A percentile compares a stretch with the other conserved stretches of the same genome.
phyloP scores from a whole-genome alignment of 805 yeast genomes.

The Candida tibetensis region DNA sequence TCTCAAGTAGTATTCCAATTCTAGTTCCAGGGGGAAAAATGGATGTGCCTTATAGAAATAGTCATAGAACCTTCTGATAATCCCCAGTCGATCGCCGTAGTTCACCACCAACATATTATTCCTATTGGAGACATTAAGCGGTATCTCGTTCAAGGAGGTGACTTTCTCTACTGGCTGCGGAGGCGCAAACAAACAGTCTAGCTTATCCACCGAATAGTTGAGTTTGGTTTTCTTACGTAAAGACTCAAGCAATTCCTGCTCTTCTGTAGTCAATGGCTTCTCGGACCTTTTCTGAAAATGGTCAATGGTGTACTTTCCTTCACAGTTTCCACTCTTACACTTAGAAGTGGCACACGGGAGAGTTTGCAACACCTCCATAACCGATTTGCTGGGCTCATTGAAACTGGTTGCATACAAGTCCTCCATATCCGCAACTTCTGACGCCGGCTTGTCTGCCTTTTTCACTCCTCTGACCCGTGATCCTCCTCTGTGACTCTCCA shows the following conservation, averaged over 20 bases:
- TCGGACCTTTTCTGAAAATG: slow-evolving; percentile 4
- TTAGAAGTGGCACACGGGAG: slow-evolving; percentile 6
- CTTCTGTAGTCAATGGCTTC: background rate
- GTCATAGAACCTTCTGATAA: slow-evolving; percentile 28
- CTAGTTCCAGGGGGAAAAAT: slow-evolving; percentile 39
- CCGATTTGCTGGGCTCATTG: background rate
- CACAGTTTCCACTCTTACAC: slow-evolving; percentile 3
- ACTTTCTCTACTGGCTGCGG: background rate
- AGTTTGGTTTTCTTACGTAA: slow-evolving; percentile 7
- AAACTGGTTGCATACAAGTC: slow-evolving; percentile 4
- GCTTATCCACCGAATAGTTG: slow-evolving; percentile 4
- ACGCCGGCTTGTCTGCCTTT: slow-evolving; percentile 10
- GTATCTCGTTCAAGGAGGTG: slow-evolving; percentile 4
- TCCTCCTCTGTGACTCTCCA: slow-evolving; percentile 53
- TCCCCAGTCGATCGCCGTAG: slow-evolving; percentile 2
- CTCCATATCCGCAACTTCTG: slow-evolving; percentile 18
- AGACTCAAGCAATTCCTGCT: slow-evolving; percentile 2
- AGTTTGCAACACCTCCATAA: slow-evolving; percentile 1
- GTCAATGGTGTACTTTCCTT: slow-evolving; percentile 1
- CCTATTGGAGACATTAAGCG: slow-evolving; percentile 2
- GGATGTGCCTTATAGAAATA: slow-evolving; percentile 46
- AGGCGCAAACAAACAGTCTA: slow-evolving; percentile 5
- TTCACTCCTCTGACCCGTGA: slow-evolving; percentile 49
- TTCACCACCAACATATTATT: slow-evolving; percentile 22
- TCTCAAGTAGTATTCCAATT: slow-evolving; percentile 32